Evolutionary conservation across 2,329 filamentous ascomycete genomes (phyloP), one percentile per base, ranked within the genome.

Genomic region (Fusarium longipes): DNA sequence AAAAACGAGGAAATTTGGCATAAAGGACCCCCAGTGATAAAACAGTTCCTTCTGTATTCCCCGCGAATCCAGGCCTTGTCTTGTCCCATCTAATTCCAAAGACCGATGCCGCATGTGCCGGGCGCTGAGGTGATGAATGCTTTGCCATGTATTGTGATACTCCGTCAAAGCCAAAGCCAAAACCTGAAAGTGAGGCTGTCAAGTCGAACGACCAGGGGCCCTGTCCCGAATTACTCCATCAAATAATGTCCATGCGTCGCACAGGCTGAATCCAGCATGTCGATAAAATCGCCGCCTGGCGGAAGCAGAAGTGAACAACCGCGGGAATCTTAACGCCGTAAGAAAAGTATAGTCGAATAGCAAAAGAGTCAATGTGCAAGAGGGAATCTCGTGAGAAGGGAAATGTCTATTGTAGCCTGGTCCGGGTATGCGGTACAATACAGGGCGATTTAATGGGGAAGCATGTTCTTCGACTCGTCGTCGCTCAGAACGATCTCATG

Each of bases 401-500:
- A 66, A 68, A 70, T 55, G 63, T 74, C 72, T 74, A 74, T 71
- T 53, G 59, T 68, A 40, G 57, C 58, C 57, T 58, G 58, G 47
- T 60, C 56, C 57, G 50, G 55, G 58, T 68, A 68, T 71, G 54
- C 56, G 58, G 49, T 58, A 50, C 42, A 53, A 65, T 32, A 35
- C 29, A 44, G 36, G 48, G 20, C 24, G 47, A n/a, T 55, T 80
- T 78, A 90, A 80, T 89, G 85, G 8, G 90, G 90, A 45, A 91
- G 82, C 81, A 92, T 88, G 67, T 84, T 82, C 71, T 87, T 87
- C 56, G 87, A 84, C 80, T 95, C 92, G 77, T 94, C 91, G 66
- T 95, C 91, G 71, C 86, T 93, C 57, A 95, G 82, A 57, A 87
- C 82, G 69, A 95, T 93, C 75, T 95, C 92, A 78, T 92, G 83